Evolutionary conservation across 2,329 filamentous ascomycete species (phyloP).

Genomic region (Metarhizium guizhouense): DNA sequence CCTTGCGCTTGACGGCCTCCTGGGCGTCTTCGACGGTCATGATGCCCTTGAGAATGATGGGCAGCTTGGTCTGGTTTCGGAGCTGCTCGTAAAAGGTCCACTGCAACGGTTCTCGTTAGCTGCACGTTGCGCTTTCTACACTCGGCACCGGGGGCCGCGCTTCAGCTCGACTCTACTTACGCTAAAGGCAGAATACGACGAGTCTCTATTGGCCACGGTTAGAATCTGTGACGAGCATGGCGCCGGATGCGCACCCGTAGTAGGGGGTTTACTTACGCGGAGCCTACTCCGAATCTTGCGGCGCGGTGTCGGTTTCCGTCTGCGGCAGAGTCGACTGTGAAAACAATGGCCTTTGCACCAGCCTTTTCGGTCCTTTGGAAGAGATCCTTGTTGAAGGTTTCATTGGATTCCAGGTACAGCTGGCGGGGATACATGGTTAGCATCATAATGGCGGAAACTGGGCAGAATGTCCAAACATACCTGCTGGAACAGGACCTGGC

Average conservation of each 20-base stretch:
- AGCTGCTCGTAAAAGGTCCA: constrained; percentile 21
- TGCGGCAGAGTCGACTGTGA: constrained; percentile 31
- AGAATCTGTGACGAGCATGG: neutral
- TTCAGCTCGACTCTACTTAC: neutral
- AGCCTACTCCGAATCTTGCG: constrained; percentile 27
- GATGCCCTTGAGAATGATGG: constrained; percentile 32
- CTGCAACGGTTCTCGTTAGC: neutral
- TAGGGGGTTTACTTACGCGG: constrained; percentile 16
- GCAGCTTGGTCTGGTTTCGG: constrained; percentile 25
- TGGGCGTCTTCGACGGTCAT: constrained; percentile 26
- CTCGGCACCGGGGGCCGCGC: no score
- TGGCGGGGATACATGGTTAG: neutral
- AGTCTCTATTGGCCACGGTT: neutral
- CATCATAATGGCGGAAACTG: constrained; percentile 8
- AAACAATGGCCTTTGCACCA: constrained; percentile 27
- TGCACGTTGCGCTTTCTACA: no score
- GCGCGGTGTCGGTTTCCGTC: constrained; percentile 31
- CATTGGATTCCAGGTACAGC: neutral
- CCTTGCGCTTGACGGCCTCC: constrained; percentile 22
- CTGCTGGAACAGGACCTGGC: constrained; percentile 31
- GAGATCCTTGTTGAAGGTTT: neutral
- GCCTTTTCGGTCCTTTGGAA: constrained; percentile 21
- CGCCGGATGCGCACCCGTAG: neutral
- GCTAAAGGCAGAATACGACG: neutral
- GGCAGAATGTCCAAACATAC: constrained; percentile 6